Percentiles rank a stretch among this genome's conserved stretches.
These are phyloP conservation scores for Penicillium coffeae DNA, from an alignment of 495 filamentous ascomycete species.

Conservation along the genomic window DNA sequence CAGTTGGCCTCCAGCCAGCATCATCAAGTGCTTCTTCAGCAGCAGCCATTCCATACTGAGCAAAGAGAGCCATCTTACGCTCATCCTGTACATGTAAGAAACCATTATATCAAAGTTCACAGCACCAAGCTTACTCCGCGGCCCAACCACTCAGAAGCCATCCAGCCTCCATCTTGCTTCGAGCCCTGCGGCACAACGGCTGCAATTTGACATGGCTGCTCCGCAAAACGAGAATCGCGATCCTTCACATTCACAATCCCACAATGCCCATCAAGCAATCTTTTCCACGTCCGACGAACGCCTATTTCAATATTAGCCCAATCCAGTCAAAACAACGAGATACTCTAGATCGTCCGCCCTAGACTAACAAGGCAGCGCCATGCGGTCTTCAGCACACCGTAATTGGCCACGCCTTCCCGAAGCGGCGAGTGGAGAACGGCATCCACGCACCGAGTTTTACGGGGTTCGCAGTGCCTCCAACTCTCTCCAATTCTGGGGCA, in stretches of 20 bases:
- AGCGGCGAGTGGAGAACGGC: constrained; percentile 21
- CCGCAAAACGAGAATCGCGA: constrained; percentile 56
- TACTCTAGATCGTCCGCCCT: too few species aligned
- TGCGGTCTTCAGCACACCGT: constrained; percentile 8
- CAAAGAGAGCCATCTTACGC: constrained; percentile 84
- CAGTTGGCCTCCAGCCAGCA: constrained; percentile 70
- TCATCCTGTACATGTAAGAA: constrained; percentile 49
- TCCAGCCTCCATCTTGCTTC: constrained; percentile 60
- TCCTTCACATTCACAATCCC: constrained; percentile 69
- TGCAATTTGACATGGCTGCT: constrained; percentile 79
- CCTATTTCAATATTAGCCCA: constrained; percentile 40
- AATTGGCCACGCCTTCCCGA: constrained; percentile 29
- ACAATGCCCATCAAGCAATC: constrained; percentile 72
- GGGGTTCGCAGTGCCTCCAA: too few species aligned
- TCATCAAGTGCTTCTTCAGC: constrained; percentile 82
- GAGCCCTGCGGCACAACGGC: constrained; percentile 68
- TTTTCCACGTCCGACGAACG: constrained; percentile 71
- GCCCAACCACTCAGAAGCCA: constrained; percentile 70
- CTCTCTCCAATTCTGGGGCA: constrained; percentile 18
- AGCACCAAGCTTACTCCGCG: constrained; percentile 39
- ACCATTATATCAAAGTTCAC: constrained; percentile 4
- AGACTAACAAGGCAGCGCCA: not conserved
- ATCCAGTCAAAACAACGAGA: too few species aligned
- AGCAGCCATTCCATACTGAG: constrained; percentile 87
- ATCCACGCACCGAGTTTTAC: constrained; percentile 5